These are phyloP conservation scores for Patellifolia procumbens DNA, from an alignment of 179 eudicot species.

Conservation along the genomic window DNA sequence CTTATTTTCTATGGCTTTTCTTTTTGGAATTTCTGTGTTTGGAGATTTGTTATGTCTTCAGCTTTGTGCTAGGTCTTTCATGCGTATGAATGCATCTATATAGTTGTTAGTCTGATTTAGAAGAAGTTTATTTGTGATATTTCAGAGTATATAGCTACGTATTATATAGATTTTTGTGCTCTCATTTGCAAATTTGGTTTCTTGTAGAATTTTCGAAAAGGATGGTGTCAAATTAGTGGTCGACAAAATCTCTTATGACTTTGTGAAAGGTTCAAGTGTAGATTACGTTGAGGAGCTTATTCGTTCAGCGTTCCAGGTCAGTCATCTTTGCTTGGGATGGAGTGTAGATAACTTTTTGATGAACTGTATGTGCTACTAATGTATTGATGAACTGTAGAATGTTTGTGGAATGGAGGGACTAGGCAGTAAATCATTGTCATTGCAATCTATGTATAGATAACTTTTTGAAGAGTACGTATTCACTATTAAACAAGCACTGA, in stretches of 20 bases:
- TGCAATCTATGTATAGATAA: background rate
- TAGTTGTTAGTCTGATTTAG: background rate
- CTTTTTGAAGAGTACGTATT: background rate
- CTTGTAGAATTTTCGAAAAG: conserved; percentile 71
- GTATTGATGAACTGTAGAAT: background rate
- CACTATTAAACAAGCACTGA: background rate
- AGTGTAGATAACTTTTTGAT: no score
- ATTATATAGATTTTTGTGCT: background rate
- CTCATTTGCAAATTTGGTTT: background rate
- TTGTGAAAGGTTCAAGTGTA: conserved; percentile 89
- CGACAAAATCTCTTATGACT: conserved; percentile 79
- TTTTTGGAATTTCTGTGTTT: background rate
- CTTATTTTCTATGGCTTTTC: background rate
- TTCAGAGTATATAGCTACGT: background rate
- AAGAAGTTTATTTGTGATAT: background rate
- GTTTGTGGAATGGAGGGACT: background rate
- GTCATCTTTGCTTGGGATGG: conserved; percentile 9
- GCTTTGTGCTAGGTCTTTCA: background rate
- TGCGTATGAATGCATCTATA: background rate
- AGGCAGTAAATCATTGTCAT: background rate
- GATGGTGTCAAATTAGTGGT: conserved; percentile 90
- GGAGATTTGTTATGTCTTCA: background rate
- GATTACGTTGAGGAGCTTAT: conserved; percentile 98
- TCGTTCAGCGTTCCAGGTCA: conserved; percentile 97
- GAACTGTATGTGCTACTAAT: no score